Base-by-base conservation (phyloP, 306 rosid species). In the Prosopis cineraria region DNA sequence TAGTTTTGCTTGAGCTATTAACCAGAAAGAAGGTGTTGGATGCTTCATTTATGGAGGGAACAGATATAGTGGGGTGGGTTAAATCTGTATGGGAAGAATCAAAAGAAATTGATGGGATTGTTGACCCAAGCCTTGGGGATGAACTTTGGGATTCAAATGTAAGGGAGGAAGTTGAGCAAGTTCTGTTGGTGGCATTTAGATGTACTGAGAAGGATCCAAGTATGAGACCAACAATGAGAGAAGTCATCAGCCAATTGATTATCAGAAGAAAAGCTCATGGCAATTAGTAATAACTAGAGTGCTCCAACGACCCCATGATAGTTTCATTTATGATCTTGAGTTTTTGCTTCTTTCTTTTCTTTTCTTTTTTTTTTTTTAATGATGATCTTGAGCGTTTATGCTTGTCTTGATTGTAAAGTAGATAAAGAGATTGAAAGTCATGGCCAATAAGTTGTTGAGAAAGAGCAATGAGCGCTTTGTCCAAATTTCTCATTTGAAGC, bases 1-100 rank as follows among this genome's bases (percentile, higher is more conserved):
- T 90, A 4, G 89, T 90, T 34, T 80, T 90, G 72, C 81, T 90
- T 0, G 90, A 88, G 90, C 71, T 86, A 56, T 73, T 90, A 76
- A 81, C 84, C n/a, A 71, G 90, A 72, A 90, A 79, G 84, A 80
- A 76, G 82, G 90, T 85, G 17, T 24, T 82, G 53, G 91, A 85
- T 79, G 69, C 73, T 16, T 79, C 84, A 17, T 85, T 85, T 33
- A 34, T 31, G 68, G 88, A 78, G 83, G 78, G 63, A 10, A 75
- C 80, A 14, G 84, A 77, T 53, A 84, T 82, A 20, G 86, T 76
- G 70, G 72, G 65, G 1, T 88, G 90, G 87, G 85, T 83, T 34
- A 34, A 76, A 44, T 82, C 84, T 1, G 34, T 63, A 10, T 86
- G 90, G 91, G 74, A 52, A 3, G 70, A 74, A 67, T 40, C 73